phyloP scores from a whole-genome alignment of 2,329 filamentous ascomycete species.

The Aphanocladium album region DNA sequence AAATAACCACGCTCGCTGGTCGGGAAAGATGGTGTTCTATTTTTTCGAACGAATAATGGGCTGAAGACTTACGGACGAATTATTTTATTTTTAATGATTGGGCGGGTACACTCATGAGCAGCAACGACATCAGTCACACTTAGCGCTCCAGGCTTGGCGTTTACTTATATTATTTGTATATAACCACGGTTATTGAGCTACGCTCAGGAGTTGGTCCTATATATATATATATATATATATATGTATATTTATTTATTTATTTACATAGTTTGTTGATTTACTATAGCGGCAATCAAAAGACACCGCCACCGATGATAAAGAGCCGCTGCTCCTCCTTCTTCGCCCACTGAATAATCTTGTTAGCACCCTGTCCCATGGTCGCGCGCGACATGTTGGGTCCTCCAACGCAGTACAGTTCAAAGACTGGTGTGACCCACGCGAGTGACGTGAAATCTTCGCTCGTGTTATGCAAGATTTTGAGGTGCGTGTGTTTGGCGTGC shows the following conservation, averaged over 20 bases:
- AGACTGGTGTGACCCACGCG: slow-evolving; percentile 85
- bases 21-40: background rate
- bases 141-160: slow-evolving; percentile 4
- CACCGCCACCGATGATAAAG: slow-evolving; percentile 96
- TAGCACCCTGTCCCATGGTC: slow-evolving; percentile 77
- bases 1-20: background rate
- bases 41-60: slow-evolving; percentile 2
- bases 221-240: no score
- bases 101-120: background rate
- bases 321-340: slow-evolving; percentile 86
- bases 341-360: slow-evolving; percentile 87
- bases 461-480: slow-evolving; percentile 80
- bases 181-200: slow-evolving; percentile 3
- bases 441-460: slow-evolving; percentile 72
- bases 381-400: slow-evolving; percentile 62
- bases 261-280: background rate
- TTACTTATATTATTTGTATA: slow-evolving; percentile 9
- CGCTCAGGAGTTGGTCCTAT: background rate
- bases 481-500: slow-evolving; percentile 77
- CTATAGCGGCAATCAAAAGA: slow-evolving; percentile 46
- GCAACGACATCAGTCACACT: background rate
- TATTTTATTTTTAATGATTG: background rate
- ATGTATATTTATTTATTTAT: no score
- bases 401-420: slow-evolving; percentile 94
- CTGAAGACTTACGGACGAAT: background rate